Evolutionary conservation across 371 early-diverging fungal genomes (phyloP), one percentile per base, ranked within the genome.

Genomic region (Mucor lusitanicus): DNA sequence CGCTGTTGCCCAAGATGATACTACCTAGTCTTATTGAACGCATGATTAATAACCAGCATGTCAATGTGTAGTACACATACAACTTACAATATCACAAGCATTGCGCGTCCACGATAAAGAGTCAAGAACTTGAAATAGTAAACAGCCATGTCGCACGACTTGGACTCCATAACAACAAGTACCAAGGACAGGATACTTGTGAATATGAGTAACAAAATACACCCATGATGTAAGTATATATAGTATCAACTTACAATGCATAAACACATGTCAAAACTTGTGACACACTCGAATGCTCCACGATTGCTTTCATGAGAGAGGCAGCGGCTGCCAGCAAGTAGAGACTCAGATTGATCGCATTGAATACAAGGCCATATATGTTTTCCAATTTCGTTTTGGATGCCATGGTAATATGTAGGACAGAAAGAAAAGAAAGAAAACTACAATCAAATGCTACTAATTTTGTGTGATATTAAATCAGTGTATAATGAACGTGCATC

Each of bases 241-340:
- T n/a, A n/a, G 2, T 30, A 42, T n/a, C 17, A n/a, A 57, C 57
- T 74, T 73, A 73, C 75, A 70, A 65, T 67, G 68, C 73, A 59
- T 79, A 79, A 6, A 75, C 74, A 35, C 77, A 72, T n/a, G 71
- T 59, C 27, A 76, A 70, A n/a, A 79, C 73, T 32, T 75, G 72
- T 33, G 77, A 64, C 37, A 74, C 73, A 27, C 67, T 59, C 3
- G 44, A 48, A 30, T 69, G 32, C 23, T 60, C 42, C 30, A 48
- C 32, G 1, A 76, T 35, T 1, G 67, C 63, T 40, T 74, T 79
- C 23, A 69, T 59, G 23, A 74, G 61, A 9, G 68, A 46, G 1
- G 67, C 65, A 12, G 61, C 70, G 46, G 70, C 69, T 15, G 76
- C 69, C 17, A 74, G 59, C 8, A 74, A 37, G 61, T 74, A 79